Conservation (phyloP, 176 grass and related monocot species). For the Calamus simplicifolius region DNA sequence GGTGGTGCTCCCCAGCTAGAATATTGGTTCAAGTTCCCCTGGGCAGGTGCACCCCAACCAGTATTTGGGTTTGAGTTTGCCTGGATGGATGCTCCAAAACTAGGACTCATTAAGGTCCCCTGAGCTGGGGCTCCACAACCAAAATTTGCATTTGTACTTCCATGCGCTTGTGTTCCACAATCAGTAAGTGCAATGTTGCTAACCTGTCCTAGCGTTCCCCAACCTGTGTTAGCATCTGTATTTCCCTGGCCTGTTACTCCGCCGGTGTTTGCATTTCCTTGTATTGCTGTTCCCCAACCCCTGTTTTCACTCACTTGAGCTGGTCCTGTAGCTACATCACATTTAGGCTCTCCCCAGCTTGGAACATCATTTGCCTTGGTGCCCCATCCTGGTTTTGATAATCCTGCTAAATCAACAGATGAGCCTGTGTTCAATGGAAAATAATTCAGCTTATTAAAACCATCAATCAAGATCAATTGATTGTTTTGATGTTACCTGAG, state of each 20-base stretch:
- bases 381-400: background rate
- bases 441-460: background rate
- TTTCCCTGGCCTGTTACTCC: background rate
- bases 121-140: constrained; percentile 23
- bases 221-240: background rate
- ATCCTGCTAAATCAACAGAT: background rate
- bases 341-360: background rate
- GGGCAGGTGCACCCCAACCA: constrained; percentile 13
- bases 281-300: background rate
- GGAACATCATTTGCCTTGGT: no score
- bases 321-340: no score
- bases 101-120: constrained; percentile 19
- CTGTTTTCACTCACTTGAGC: background rate
- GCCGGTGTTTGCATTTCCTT: background rate
- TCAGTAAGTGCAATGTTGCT: background rate
- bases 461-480: background rate
- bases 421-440: constrained; percentile 5
- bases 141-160: constrained; percentile 10
- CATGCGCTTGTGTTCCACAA: background rate
- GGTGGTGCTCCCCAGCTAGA: constrained; percentile 11
- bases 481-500: constrained; percentile 33
- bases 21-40: constrained; percentile 1
- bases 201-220: background rate
- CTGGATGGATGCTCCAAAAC: constrained; percentile 15
- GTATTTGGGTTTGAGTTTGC: constrained; percentile 24